A percentile compares a stretch with the other conserved stretches of the same genome.
Conservation (phyloP, 1,284 basidiomycete species). For the Papiliotrema terrestris region DNA sequence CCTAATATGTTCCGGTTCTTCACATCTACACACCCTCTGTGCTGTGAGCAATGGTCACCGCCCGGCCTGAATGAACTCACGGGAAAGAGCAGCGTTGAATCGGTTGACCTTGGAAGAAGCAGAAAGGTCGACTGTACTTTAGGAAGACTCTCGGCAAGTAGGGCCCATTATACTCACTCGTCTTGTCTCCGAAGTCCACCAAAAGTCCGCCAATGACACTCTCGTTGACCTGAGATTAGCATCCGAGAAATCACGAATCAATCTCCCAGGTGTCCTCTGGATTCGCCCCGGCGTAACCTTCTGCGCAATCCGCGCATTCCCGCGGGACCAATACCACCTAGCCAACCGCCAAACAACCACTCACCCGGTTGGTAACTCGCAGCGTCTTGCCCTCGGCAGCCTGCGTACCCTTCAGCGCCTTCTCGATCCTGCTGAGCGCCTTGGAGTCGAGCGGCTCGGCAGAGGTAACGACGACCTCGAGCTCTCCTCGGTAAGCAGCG, state of each 20-base stretch:
- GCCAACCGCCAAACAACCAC: conserved; percentile 9
- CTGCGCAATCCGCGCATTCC: no score
- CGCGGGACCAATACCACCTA: no score
- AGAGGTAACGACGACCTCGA: conserved; percentile 88
- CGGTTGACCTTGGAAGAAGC: conserved; percentile 90
- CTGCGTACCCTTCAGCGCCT: conserved; percentile 76
- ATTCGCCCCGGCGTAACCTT: no score
- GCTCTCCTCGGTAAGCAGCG: conserved; percentile 84
- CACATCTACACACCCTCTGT: conserved; percentile 17
- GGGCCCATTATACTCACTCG: conserved; percentile 54
- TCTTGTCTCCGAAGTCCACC: conserved; percentile 98
- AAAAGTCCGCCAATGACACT: conserved; percentile 81
- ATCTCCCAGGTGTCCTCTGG: not conserved
- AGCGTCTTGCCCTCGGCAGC: conserved; percentile 80
- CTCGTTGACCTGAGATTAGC: conserved; percentile 68
- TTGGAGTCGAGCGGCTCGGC: conserved; percentile 69
- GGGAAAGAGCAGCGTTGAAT: conserved; percentile 81
- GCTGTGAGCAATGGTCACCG: conserved; percentile 5
- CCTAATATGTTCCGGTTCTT: not conserved
- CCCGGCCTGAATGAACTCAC: conserved; percentile 49
- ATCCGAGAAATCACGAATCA: not conserved
- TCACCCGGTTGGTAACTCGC: conserved; percentile 82
- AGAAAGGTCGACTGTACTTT: conserved; percentile 64
- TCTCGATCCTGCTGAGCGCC: conserved; percentile 74
- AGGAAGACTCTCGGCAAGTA: conserved; percentile 8